phyloP scores from a whole-genome alignment of 1,284 basidiomycete species.

The Naganishia albida region DNA sequence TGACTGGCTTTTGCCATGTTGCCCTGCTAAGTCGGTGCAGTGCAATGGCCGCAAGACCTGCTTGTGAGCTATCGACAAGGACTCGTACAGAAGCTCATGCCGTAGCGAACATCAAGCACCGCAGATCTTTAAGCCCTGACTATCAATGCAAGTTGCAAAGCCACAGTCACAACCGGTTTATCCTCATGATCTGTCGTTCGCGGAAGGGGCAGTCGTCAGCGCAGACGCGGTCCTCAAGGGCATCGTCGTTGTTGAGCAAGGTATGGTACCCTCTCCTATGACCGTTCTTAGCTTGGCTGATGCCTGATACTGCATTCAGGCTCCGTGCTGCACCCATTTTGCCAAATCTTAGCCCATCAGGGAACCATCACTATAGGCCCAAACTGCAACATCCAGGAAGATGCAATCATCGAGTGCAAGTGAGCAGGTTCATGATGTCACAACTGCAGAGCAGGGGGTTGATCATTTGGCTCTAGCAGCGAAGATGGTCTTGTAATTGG shows the following conservation, averaged over 20 bases:
- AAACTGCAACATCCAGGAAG: conserved; percentile 89
- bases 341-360: conserved; percentile 80
- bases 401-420: conserved; percentile 81
- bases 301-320: conserved; percentile 51
- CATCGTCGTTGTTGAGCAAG: conserved; percentile 81
- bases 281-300: background rate
- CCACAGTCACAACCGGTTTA: conserved; percentile 14
- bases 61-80: no score
- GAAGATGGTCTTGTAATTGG: conserved; percentile 89
- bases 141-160: conserved; percentile 6
- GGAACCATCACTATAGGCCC: conserved; percentile 84
- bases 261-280: conserved; percentile 50
- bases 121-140: no score
- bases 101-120: no score
- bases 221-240: conserved; percentile 87
- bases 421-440: conserved; percentile 44
- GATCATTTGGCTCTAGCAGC: conserved; percentile 54
- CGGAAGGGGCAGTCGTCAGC: conserved; percentile 66
- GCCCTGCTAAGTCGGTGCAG: no score
- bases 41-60: no score
- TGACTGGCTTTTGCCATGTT: no score
- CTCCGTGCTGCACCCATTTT: conserved; percentile 90
- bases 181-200: conserved; percentile 16
- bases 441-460: conserved; percentile 1
- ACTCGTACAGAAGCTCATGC: no score